A percentile compares a stretch with the other conserved stretches of the same genome.
Conservation (phyloP, 2,329 filamentous ascomycete genomes). For the Neonectria coccinea region DNA sequence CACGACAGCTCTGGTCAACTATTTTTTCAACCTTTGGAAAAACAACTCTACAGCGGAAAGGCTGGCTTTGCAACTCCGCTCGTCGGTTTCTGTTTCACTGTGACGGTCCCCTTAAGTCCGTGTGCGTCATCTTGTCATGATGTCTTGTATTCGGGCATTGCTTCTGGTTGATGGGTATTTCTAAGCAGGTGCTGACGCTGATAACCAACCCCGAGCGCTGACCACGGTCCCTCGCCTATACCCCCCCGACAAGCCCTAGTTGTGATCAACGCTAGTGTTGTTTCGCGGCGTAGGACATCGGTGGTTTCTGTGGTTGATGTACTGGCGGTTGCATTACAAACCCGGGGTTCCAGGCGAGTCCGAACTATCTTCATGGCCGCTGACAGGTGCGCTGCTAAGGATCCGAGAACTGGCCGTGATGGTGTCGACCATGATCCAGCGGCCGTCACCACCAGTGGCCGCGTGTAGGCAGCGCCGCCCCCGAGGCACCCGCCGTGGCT, state of each 20-base stretch:
- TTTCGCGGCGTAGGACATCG: neutral
- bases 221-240: neutral
- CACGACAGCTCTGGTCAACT: slow-evolving; percentile 32
- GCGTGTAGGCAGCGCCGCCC: neutral
- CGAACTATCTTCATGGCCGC: slow-evolving; percentile 9
- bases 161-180: neutral
- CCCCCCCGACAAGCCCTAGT: neutral
- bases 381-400: slow-evolving; percentile 19
- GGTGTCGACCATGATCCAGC: slow-evolving; percentile 9
- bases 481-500: neutral
- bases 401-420: slow-evolving; percentile 13
- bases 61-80: slow-evolving; percentile 32
- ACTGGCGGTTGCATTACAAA: neutral
- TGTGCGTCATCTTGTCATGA: neutral
- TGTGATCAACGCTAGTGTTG: neutral
- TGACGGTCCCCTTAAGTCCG: neutral
- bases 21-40: slow-evolving; percentile 8
- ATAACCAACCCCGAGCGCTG: neutral
- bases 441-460: slow-evolving; percentile 1
- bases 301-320: neutral
- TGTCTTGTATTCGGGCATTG: neutral
- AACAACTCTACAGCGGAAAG: slow-evolving; percentile 21
- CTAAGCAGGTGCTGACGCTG: neutral
- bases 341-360: neutral
- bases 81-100: slow-evolving; percentile 7